Evolutionary conservation across 2,329 filamentous ascomycete species (phyloP).

Genomic region (Aspergillus transmontanensis): DNA sequence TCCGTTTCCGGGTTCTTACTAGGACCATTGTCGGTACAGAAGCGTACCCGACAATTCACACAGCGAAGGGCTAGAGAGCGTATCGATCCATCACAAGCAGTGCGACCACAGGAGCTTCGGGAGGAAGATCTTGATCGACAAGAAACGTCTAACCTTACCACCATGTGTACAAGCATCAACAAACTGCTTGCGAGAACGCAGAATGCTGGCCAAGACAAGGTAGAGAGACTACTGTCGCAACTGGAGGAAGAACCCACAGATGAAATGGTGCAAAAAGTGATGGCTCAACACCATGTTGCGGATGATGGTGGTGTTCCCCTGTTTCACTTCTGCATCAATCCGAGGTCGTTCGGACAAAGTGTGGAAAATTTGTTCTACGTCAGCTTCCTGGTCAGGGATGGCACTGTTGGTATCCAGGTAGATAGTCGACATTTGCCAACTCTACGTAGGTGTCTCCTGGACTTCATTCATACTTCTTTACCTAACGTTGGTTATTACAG

Average conservation of each 20-base stretch:
- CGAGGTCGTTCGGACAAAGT: conserved; percentile 86
- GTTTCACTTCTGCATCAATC: conserved; percentile 88
- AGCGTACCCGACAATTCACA: conserved; percentile 70
- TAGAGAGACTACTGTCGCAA: conserved; percentile 46
- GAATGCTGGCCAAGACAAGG: conserved; percentile 49
- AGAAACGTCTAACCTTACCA: conserved; percentile 79
- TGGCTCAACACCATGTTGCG: conserved; percentile 67
- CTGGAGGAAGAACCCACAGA: conserved; percentile 35
- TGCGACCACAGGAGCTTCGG: conserved; percentile 74
- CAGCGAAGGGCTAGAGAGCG: conserved; percentile 71
- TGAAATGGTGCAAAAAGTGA: conserved; percentile 52
- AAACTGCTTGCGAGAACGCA: conserved; percentile 56
- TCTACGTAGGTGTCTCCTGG: conserved; percentile 63
- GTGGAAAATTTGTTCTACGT: conserved; percentile 97
- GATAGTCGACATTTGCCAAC: conserved; percentile 77
- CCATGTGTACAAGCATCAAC: conserved; percentile 75
- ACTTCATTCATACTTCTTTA: conserved; percentile 2
- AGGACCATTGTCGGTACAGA: conserved; percentile 86
- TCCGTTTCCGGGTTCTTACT: conserved; percentile 81
- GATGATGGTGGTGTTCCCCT: conserved; percentile 73
- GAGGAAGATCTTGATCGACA: conserved; percentile 72
- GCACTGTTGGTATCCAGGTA: conserved; percentile 70
- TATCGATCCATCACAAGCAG: conserved; percentile 67
- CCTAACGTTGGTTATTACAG: conserved; percentile 34
- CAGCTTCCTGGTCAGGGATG: conserved; percentile 90